Evolutionary conservation across 768 basidiomycete species (phyloP), one percentile per base, ranked within the genome.

Genomic region (Tylopilus vinaceipallidus): DNA sequence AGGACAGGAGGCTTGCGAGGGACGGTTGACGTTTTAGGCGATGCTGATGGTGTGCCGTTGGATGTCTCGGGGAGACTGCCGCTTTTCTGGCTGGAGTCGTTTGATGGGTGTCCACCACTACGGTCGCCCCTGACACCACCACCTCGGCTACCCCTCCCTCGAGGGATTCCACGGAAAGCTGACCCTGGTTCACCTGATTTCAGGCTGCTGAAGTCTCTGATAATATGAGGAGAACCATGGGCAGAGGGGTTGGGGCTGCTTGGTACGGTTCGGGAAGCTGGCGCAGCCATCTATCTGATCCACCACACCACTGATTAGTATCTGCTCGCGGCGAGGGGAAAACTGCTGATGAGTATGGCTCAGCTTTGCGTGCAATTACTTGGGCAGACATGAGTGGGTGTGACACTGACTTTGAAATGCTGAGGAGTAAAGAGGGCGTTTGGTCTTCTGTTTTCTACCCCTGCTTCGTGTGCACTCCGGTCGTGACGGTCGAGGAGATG

Each of bases 181-280:
- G 75, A 70, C 7, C 74, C 77, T 42, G 74, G 69, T 39, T 81
- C 81, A 42, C 69, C 71, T n/a, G 67, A 58, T 42, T 70, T 64
- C 36, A 48, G 23, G 43, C 8, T 71, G 36, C 60, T 65, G 80
- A 81, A 80, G 52, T 76, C 73, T 46, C 71, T 65, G 29, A 60
- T n/a, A n/a, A n/a, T 55, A 38, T 70, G 68, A 50, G 73, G 65
- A 45, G 61, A 56, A 19, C 55, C 45, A 43, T 58, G 65, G 52
- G 61, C 47, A 42, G 71, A 52, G 40, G 66, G 39, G 49, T 57
- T 61, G 50, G 65, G 49, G 48, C 43, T 68, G 45, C 56, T 61
- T 46, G 52, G 57, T 29, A 54, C 57, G 51, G 66, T 55, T 46
- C 61, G 49, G 61, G 66, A 45, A 53, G 74, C 57, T 52, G 75